Base-by-base conservation (phyloP, 1,284 basidiomycete species). In the Lignosus rhinocerotis region DNA sequence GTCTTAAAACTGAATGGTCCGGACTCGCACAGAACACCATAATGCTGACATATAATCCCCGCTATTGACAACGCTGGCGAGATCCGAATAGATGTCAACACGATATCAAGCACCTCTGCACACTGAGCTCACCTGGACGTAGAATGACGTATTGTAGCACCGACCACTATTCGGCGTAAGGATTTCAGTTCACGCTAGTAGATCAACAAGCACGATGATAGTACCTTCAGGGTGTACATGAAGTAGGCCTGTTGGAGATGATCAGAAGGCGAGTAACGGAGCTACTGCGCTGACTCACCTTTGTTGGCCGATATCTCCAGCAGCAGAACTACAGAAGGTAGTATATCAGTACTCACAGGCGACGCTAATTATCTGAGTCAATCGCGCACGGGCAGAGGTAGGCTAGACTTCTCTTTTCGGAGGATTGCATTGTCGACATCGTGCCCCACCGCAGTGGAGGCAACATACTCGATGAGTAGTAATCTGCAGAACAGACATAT, bases 81-180 rank as follows among this genome's bases (percentile, higher is more conserved):
- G 7, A 31, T n/a, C 36, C 3, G 31, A 14, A 14, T 17, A 0
- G 25, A 45, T 43, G 36, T 47, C 14, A 46, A 42, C 17, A 42
- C 2, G 11, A 6, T 17, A 41, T 14, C 14, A 17, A 16, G 33
- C 7, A 14, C 4, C 54, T 6, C 2, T 19, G 8, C 9, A 14
- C 12, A 5, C 16, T 4, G 11, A n/a, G 9, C 76, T 62, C 64
- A 89, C 88, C 75, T 59, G 91, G 92, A 59, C 90, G 80, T 45
- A 94, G 76, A 56, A 94, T 83, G 36, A 92, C 86, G 68, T 94
- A 95, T 81, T 95, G 93, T 50, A 93, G 73, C 7, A 92, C 90
- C 46, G 83, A 78, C 90, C 89, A 93, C 86, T 90, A 58, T n/a
- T 11, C 5, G n/a, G 12, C 1, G 4, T 2, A 34, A 49, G 25